These are phyloP conservation scores for Periconia macrospinosa DNA, from an alignment of 2,329 filamentous ascomycete species.

Conservation along the genomic window DNA sequence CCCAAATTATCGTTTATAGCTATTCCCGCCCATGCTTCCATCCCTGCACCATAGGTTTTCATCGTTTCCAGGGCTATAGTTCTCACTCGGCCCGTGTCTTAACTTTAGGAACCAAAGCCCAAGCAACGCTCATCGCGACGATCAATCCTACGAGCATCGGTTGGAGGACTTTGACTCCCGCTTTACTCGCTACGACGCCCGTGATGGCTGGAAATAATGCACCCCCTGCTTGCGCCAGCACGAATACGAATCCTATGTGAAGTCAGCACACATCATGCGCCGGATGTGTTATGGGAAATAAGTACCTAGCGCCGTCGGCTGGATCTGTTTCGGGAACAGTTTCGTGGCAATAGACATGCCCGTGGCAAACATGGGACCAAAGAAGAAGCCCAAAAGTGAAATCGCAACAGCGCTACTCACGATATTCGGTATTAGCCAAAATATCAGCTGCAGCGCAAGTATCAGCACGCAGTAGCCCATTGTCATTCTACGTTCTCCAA, in stretches of 20 bases:
- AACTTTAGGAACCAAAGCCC: conserved; percentile 20
- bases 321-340: conserved; percentile 53
- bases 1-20: too few relatives aligned
- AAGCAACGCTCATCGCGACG: conserved; percentile 21
- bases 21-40: too few relatives aligned
- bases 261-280: too few relatives aligned
- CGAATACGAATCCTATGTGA: conserved; percentile 53
- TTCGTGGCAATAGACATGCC: conserved; percentile 58
- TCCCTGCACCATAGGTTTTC: too few relatives aligned
- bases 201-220: conserved; percentile 60
- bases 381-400: conserved; percentile 60
- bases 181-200: conserved; percentile 47
- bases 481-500: conserved; percentile 62
- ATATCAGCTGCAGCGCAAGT: conserved; percentile 45
- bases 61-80: too few relatives aligned
- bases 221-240: conserved; percentile 59
- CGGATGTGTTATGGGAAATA: too few relatives aligned
- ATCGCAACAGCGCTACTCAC: conserved; percentile 54
- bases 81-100: conserved; percentile 12
- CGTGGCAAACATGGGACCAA: conserved; percentile 62
- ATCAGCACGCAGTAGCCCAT: conserved; percentile 57
- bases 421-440: conserved; percentile 28
- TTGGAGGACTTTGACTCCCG: conserved; percentile 25
- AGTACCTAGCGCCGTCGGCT: conserved; percentile 50
- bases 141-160: conserved; percentile 26